Base-by-base conservation (phyloP, 805 yeast species). In the Candida arabinofermentans region DNA sequence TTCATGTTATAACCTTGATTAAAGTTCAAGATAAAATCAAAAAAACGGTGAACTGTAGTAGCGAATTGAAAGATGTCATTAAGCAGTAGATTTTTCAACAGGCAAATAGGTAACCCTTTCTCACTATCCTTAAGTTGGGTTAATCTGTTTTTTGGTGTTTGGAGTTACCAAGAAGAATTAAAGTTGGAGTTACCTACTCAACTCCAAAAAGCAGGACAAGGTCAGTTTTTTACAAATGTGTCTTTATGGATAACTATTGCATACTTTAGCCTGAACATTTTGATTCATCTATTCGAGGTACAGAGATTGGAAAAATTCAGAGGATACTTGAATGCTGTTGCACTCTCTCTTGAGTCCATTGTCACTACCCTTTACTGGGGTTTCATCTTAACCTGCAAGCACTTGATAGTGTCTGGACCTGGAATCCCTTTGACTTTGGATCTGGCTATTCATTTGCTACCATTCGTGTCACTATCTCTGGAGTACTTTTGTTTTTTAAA, bases 281-380 rank as follows among this genome's bases (percentile, higher is more conserved):
- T 61, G 9, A 64, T 72, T 34, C 75, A 69, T 50, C 44, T 69
- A 22, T 69, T 60, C 46, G 42, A 43, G 7, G 9, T 46, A 9
- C n/a, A 34, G 5, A 9, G 13, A 7, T 26, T 56, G 5, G 24
- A 39, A 1, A 30, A 41, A 8, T 22, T 66, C 26, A 74, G 74
- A 46, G 69, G 69, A 40, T 56, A 63, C 39, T 38, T 73, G 24
- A 74, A 80, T 44, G 80, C 86, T 1, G 54, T 77, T 31, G 78
- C 81, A 0, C 60, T 81, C 35, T 75, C 79, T 0, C 52, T 80
- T 14, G 90, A 83, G 55, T 64, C 72, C 9, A 67, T 83, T 17
- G 88, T 85, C 14, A 69, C 86, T 0, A 26, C 64, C 2, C 75
- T 84, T 13, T 85, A 85, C 58, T 85, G 93, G 91, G 78, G 81